Evolutionary conservation across 2,329 filamentous ascomycete species (phyloP).

Genomic region (Knufia fluminis): DNA sequence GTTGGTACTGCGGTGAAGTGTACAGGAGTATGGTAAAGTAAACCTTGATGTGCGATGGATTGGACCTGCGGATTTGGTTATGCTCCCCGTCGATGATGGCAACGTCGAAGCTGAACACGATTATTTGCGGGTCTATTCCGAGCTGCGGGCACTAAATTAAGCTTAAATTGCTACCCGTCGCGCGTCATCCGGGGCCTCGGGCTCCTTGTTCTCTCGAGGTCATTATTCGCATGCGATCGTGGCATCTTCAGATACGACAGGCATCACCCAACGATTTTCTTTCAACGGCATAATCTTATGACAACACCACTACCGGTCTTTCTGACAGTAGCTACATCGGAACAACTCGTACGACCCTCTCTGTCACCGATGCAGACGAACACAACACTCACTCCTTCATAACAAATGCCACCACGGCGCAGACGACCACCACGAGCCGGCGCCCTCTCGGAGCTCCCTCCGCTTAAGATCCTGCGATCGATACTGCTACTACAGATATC

Average conservation of each 20-base stretch:
- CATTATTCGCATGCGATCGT: neutral
- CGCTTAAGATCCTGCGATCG: conserved; percentile 57
- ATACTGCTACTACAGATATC: conserved; percentile 55
- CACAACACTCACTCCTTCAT: conserved; percentile 24
- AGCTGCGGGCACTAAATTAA: conserved; percentile 8
- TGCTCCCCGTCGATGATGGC: too few species aligned
- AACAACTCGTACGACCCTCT: too few species aligned
- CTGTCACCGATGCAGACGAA: neutral
- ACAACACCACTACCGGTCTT: too few species aligned
- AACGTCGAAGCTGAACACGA: too few species aligned
- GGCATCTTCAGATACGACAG: neutral
- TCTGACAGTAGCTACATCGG: too few species aligned
- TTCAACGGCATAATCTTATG: too few species aligned
- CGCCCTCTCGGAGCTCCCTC: conserved; percentile 57
- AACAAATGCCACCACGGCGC: conserved; percentile 43
- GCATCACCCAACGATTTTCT: neutral
- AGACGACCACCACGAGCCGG: conserved; percentile 56
- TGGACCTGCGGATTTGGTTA: too few species aligned
- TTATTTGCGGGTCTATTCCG: neutral
- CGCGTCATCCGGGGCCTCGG: neutral
- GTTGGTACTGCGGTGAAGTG: too few species aligned
- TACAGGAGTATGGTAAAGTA: too few species aligned
- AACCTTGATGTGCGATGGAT: too few species aligned
- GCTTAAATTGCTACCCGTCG: neutral
- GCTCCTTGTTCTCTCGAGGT: neutral